Evolutionary conservation across 306 rosid species (phyloP).

Genomic region (Begonia peltatifolia): DNA sequence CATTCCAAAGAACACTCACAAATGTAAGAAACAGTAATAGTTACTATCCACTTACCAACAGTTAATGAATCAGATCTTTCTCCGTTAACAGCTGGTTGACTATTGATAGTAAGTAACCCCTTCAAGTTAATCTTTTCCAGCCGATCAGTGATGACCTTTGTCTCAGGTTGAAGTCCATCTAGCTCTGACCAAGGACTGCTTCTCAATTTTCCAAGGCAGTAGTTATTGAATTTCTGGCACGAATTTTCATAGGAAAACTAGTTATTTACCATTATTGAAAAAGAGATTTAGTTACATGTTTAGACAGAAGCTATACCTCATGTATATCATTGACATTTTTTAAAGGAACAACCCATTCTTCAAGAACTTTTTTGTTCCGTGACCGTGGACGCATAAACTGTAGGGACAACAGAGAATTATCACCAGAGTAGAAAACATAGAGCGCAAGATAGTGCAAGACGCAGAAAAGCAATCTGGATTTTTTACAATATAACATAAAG

Average conservation of each 20-base stretch:
- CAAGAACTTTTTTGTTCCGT: conserved; percentile 75
- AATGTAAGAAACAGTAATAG: too few species aligned
- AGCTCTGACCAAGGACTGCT: conserved; percentile 96
- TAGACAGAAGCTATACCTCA: conserved; percentile 38
- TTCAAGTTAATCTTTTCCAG: conserved; percentile 52
- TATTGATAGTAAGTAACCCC: conserved; percentile 91
- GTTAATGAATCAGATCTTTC: conserved; percentile 71
- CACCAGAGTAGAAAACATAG: too few species aligned
- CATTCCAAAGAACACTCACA: too few species aligned
- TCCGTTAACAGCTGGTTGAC: conserved; percentile 97
- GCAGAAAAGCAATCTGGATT: too few species aligned
- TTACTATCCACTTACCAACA: conserved; percentile 40
- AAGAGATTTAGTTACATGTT: not conserved
- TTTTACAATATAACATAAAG: too few species aligned
- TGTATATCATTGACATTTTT: conserved; percentile 52
- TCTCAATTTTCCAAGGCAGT: conserved; percentile 79
- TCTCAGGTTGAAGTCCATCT: conserved; percentile 93
- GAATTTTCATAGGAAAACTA: not conserved
- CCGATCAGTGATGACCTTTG: conserved; percentile 65
- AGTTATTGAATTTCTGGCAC: conserved; percentile 61
- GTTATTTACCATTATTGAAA: too few species aligned
- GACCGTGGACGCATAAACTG: conserved; percentile 97
- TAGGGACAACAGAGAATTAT: not conserved
- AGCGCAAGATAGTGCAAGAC: too few species aligned
- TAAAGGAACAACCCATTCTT: conserved; percentile 89